Percentiles rank a stretch among this genome's conserved stretches.
Conservation (phyloP, 169 alveolate genomes). For the Babesia gibsoni region DNA sequence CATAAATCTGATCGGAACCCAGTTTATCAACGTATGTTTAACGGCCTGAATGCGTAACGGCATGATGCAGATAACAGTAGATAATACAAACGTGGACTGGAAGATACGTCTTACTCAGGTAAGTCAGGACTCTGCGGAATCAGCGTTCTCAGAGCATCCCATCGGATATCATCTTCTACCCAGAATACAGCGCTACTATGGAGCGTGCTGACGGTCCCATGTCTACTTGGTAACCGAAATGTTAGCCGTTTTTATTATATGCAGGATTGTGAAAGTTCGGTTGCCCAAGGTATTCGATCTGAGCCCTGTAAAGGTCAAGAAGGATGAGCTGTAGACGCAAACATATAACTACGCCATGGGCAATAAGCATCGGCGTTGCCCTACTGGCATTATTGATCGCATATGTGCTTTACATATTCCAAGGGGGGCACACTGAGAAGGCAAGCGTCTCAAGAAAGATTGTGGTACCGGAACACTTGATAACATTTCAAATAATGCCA, state of each 20-base stretch:
- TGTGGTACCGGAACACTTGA: neutral
- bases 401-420: no score
- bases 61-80: constrained; percentile 21
- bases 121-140: no score
- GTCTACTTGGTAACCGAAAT: constrained; percentile 5
- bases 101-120: constrained; percentile 48
- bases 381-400: neutral
- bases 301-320: neutral
- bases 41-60: neutral
- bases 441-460: neutral
- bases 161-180: constrained; percentile 20
- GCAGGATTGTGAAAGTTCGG: constrained; percentile 31
- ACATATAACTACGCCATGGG: neutral
- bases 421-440: no score
- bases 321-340: constrained; percentile 19
- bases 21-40: constrained; percentile 33
- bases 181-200: constrained; percentile 38
- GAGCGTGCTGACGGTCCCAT: neutral
- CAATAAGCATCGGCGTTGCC: neutral
- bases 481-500: neutral
- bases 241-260: neutral
- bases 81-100: constrained; percentile 34
- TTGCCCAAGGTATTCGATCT: constrained; percentile 35
- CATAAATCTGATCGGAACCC: constrained; percentile 58
- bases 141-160: constrained; percentile 27